Evolutionary conservation across 495 filamentous ascomycete species (phyloP), one percentile per base, ranked within the genome.

Genomic region (Chaetomidium leptoderma): DNA sequence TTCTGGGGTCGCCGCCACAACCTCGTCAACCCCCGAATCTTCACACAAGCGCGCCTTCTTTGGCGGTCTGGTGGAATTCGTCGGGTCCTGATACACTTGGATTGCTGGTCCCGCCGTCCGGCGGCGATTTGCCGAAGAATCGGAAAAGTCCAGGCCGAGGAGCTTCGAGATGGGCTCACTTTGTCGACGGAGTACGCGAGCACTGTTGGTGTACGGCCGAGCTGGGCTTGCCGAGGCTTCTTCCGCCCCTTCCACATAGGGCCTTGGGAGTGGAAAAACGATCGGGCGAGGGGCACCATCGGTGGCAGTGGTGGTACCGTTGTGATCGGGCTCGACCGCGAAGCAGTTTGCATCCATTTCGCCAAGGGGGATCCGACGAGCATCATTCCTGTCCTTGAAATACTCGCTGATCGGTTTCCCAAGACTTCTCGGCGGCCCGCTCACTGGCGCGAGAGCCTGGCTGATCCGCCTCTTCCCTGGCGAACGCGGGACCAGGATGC

Each of bases 341-440:
- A 97, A 89, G 58, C 80, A 86, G 68, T 97, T 97, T 10, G 86
- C 84, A 62, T 95, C 89, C 68, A 97, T 81, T 73, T 95, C 91
- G 11, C 84, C 89, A 44, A 97, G 79, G 9, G 91, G 90, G 29
- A 81, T 85, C 4, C 92, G 84, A 55, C 81, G 83, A 14, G 47
- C 16, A 14, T 10, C 16, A 14, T 10, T 26, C 21, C 85, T 78
- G 39, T 64, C 66, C 59, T 85, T 88, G 70, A 95, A 93, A 70
- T 90, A 95, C 9, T 81, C 78, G 55, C 86, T 83, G 60, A 95
- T 92, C 0, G 89, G 79, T 62, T 95, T 74, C 77, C 71, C 71
- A 77, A 83, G 53, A 13, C 40, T 55, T 37, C 72, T 74, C 13
- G 74, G 71, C 27, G 66, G 40, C 24, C 53, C 62, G 14, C 63